Conservation (phyloP, 192 early-diverging fungal genomes). For the Coemansia sp. region DNA sequence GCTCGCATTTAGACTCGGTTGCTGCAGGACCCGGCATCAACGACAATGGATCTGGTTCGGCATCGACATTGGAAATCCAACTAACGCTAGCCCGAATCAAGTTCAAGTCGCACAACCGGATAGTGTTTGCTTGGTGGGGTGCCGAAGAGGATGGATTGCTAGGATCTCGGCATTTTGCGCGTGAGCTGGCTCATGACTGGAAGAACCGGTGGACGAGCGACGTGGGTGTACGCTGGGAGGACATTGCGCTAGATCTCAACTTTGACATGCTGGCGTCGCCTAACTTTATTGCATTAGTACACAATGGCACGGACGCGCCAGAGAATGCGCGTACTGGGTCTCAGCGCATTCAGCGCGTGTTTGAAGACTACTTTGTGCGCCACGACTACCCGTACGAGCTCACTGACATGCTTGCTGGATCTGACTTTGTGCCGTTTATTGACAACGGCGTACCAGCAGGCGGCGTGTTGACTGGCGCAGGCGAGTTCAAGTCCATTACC, state of each 20-base stretch:
- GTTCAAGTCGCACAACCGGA: constrained; percentile 58
- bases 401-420: constrained; percentile 63
- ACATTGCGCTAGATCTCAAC: constrained; percentile 67
- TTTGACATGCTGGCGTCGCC: constrained; percentile 78
- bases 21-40: constrained; percentile 71
- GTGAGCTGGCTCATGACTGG: constrained; percentile 53
- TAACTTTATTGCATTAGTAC: constrained; percentile 68
- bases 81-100: constrained; percentile 55
- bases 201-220: constrained; percentile 43
- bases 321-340: constrained; percentile 53
- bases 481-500: constrained; percentile 61
- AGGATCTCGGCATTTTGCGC: constrained; percentile 66
- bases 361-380: constrained; percentile 61
- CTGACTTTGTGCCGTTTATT: constrained; percentile 73
- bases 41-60: constrained; percentile 70
- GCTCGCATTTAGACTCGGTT: constrained; percentile 72
- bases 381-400: constrained; percentile 57
- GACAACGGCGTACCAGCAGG: constrained; percentile 65
- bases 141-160: constrained; percentile 73
- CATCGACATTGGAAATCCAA: constrained; percentile 63
- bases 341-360: constrained; percentile 60
- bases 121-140: constrained; percentile 76
- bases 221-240: constrained; percentile 32
- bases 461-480: constrained; percentile 67
- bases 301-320: constrained; percentile 67